Conservation (phyloP, 2,329 filamentous ascomycete genomes). For the Colletotrichum lentis region DNA sequence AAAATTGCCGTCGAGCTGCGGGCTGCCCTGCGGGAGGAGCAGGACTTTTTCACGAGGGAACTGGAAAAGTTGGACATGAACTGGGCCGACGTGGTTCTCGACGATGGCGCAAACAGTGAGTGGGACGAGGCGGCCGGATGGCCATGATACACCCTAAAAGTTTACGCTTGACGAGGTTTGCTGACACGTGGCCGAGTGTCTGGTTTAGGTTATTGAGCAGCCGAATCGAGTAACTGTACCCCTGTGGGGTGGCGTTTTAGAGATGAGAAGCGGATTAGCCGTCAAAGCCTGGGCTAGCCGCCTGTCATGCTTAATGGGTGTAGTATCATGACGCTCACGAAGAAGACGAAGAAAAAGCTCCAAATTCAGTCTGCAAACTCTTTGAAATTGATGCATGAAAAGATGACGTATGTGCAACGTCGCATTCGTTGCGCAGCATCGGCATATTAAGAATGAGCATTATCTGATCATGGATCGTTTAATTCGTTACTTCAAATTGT, state of each 20-base stretch:
- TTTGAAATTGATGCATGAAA: not conserved
- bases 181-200: constrained; percentile 34
- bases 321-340: not conserved
- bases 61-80: constrained; percentile 73
- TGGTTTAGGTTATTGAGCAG: constrained; percentile 31
- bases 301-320: not conserved
- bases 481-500: constrained; percentile 2
- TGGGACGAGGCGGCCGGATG: constrained; percentile 39
- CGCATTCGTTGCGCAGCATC: not conserved
- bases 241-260: not conserved
- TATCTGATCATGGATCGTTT: not conserved
- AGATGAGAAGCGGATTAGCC: not conserved
- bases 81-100: constrained; percentile 54
- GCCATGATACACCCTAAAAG: constrained; percentile 22
- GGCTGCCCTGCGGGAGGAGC: constrained; percentile 72
- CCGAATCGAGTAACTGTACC: not conserved
- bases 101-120: constrained; percentile 44
- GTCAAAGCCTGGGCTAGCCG: not conserved
- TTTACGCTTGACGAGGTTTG: constrained; percentile 11
- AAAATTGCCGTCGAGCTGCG: constrained; percentile 71
- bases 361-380: too few species aligned
- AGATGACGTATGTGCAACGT: not conserved
- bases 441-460: too few species aligned
- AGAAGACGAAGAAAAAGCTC: too few species aligned
- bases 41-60: constrained; percentile 82